Evolutionary conservation across 225 moss, liverwort and hornwort species (phyloP).

Genomic region (Straminergon stramineum): DNA sequence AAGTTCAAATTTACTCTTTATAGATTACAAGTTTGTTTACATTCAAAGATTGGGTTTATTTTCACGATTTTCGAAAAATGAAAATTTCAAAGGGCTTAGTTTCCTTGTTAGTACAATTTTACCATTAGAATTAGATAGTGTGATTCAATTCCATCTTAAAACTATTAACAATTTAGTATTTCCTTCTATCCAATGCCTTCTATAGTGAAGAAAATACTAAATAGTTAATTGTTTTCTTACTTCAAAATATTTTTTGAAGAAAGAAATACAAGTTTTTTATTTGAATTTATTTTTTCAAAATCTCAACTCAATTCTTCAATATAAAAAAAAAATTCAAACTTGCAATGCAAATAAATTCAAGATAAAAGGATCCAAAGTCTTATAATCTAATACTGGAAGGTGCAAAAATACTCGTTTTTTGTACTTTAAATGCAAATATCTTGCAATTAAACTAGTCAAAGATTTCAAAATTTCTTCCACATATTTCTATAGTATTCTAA

Average conservation of each 20-base stretch:
- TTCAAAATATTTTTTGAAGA: neutral
- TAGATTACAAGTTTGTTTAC: neutral
- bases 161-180: neutral
- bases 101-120: neutral
- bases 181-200: rapidly evolving
- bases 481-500: neutral
- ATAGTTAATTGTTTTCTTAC: too few species aligned
- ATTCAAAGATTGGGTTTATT: neutral
- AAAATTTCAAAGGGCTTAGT: rapidly evolving
- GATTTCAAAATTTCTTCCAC: neutral
- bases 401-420: rapidly evolving
- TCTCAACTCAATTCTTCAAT: neutral
- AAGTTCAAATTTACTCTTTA: neutral
- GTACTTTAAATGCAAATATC: neutral
- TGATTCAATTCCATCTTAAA: neutral
- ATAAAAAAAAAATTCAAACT: neutral
- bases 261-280: too few species aligned
- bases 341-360: neutral
- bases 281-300: rapidly evolving
- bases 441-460: neutral
- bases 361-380: neutral
- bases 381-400: neutral
- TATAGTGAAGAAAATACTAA: too few species aligned
- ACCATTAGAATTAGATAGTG: neutral
- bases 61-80: rapidly evolving